These are phyloP conservation scores for Leucoagaricus sp. DNA, from an alignment of 1,284 basidiomycete genomes.

Conservation along the genomic window DNA sequence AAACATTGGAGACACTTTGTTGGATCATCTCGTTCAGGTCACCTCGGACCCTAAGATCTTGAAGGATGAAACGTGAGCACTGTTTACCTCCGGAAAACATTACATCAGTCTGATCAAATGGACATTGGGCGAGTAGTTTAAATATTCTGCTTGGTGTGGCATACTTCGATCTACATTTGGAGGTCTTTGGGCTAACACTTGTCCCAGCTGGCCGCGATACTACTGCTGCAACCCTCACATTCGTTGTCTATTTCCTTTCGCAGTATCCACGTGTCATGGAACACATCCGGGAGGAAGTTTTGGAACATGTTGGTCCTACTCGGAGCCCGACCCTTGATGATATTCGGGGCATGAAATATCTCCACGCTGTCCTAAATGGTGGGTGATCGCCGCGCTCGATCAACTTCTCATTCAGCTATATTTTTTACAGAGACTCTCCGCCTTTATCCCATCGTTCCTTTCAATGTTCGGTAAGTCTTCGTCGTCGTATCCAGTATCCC, in stretches of 20 bases:
- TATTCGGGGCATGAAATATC: constrained; percentile 36
- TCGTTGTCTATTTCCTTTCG: constrained; percentile 55
- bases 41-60: constrained; percentile 46
- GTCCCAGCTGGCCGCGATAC: constrained; percentile 41
- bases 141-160: constrained; percentile 45
- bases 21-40: constrained; percentile 51
- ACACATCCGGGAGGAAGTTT: constrained; percentile 24
- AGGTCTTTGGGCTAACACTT: constrained; percentile 19
- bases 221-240: constrained; percentile 55
- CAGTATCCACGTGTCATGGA: constrained; percentile 45
- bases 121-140: constrained; percentile 32
- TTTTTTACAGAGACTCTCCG: constrained; percentile 30
- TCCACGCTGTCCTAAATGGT: constrained; percentile 46
- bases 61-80: constrained; percentile 32
- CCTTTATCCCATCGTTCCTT: constrained; percentile 30
- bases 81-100: background rate
- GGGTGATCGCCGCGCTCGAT: constrained; percentile 1
- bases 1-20: constrained; percentile 46
- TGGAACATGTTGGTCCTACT: constrained; percentile 27
- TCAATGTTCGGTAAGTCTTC: constrained; percentile 14
- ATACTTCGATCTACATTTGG: background rate
- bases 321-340: constrained; percentile 31
- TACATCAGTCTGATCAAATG: constrained; percentile 16
- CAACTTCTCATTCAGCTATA: background rate
- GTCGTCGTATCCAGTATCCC: constrained; percentile 17